These are phyloP conservation scores for Aspergillus aculeatus DNA, from an alignment of 2,329 filamentous ascomycete genomes.

Conservation along the genomic window DNA sequence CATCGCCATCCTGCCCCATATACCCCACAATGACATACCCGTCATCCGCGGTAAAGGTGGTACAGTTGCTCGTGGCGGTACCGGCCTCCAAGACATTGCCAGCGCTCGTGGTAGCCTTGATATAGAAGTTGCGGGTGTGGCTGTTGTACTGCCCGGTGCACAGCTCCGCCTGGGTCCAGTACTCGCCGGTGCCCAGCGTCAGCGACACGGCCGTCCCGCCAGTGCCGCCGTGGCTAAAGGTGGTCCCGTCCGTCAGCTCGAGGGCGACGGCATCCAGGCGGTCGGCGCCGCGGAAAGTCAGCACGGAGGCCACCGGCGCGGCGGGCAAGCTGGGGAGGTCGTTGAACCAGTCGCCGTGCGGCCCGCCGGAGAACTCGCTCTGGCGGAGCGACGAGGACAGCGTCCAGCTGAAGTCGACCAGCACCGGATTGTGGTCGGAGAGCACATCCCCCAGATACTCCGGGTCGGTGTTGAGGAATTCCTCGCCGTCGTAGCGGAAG, in stretches of 20 bases:
- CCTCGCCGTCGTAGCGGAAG: conserved; percentile 51
- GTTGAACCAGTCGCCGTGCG: conserved; percentile 52
- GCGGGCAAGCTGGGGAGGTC: conserved; percentile 48
- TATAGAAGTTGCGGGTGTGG: conserved; percentile 56
- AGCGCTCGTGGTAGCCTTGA: conserved; percentile 52
- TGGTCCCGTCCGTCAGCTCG: conserved; percentile 50
- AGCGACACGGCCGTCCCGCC: conserved; percentile 50
- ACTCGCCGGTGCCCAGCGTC: conserved; percentile 49
- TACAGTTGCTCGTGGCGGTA: conserved; percentile 49
- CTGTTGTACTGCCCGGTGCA: conserved; percentile 51
- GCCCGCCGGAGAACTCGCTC: conserved; percentile 29
- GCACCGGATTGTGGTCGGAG: conserved; percentile 64
- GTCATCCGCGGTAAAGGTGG: conserved; percentile 46
- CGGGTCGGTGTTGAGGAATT: conserved; percentile 60
- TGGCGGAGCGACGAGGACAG: conserved; percentile 54
- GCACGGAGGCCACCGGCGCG: conserved; percentile 35
- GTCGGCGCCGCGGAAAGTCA: conserved; percentile 44
- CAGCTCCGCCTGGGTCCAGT: conserved; percentile 50
- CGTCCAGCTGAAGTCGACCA: conserved; percentile 27
- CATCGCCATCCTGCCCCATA: conserved; percentile 53
- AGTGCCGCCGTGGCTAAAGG: conserved; percentile 53
- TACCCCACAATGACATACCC: conserved; percentile 58
- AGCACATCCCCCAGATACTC: conserved; percentile 40
- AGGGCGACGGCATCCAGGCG: conserved; percentile 55
- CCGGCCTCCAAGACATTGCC: conserved; percentile 50